Conservation (phyloP, 345 rosid genomes). For the Rhodamnia argentea region DNA sequence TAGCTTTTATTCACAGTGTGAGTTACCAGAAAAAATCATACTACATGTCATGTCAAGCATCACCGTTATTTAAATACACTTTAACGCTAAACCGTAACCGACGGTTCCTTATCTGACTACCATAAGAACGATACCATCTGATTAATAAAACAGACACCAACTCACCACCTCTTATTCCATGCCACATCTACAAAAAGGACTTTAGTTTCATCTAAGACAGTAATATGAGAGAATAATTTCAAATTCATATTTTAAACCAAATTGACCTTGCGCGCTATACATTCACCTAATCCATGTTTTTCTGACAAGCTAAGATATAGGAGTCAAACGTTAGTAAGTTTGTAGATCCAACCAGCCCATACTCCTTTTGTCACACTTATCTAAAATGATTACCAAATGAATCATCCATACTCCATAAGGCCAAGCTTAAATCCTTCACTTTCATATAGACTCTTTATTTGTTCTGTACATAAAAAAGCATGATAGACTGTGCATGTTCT, state of each 20-base stretch:
- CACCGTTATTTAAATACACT: not conserved
- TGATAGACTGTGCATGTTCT: not conserved
- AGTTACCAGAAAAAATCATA: not conserved
- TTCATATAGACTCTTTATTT: not conserved
- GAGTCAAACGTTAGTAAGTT: not conserved
- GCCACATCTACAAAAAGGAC: not conserved
- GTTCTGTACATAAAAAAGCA: not conserved
- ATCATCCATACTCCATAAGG: not conserved
- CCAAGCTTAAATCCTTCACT: not conserved
- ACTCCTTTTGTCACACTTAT: not conserved
- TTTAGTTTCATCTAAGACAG: not conserved
- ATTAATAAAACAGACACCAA: not conserved
- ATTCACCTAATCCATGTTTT: not conserved
- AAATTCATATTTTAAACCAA: not conserved
- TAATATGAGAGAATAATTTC: not conserved
- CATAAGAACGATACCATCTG: not conserved
- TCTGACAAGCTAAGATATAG: not conserved
- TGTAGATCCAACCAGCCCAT: not conserved
- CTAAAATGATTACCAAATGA: not conserved
- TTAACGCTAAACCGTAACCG: not conserved
- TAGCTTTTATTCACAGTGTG: not conserved
- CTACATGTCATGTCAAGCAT: not conserved
- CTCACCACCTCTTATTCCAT: not conserved
- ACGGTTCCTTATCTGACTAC: not conserved
- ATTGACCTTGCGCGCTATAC: not conserved